Conservation (phyloP, 257 asterid species). For the Eustoma russellianum region DNA sequence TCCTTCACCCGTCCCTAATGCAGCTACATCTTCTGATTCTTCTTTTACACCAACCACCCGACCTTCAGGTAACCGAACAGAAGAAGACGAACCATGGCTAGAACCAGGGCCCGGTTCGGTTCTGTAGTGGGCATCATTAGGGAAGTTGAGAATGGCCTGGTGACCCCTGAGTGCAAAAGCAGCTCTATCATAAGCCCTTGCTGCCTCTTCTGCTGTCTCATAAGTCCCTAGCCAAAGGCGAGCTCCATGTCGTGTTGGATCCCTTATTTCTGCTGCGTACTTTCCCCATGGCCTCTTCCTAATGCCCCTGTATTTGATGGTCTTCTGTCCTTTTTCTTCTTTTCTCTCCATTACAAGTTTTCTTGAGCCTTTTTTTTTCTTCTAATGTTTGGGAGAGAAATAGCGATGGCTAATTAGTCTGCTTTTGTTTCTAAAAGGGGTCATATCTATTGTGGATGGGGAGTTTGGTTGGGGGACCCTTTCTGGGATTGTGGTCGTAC, state of each 20-base stretch:
- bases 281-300: slow-evolving; percentile 87
- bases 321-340: slow-evolving; percentile 17
- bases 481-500: slow-evolving; percentile 1
- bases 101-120: slow-evolving; percentile 2
- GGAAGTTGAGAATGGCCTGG: slow-evolving; percentile 75
- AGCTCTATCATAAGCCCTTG: slow-evolving; percentile 79
- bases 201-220: slow-evolving; percentile 75
- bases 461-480: neutral
- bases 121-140: slow-evolving; percentile 52
- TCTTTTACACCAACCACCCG: no score
- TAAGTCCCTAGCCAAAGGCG: slow-evolving; percentile 80
- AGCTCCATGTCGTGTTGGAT: slow-evolving; percentile 56
- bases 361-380: neutral
- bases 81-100: neutral
- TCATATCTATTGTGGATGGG: no score
- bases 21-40: neutral
- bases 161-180: slow-evolving; percentile 75
- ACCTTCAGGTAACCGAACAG: neutral
- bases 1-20: slow-evolving; percentile 8
- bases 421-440: no score
- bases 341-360: slow-evolving; percentile 10
- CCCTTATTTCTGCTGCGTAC: slow-evolving; percentile 81
- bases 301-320: slow-evolving; percentile 55
- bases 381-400: neutral
- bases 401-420: no score